phyloP scores from a whole-genome alignment of 1,284 basidiomycete genomes.

The Sanghuangporus sanghuang region DNA sequence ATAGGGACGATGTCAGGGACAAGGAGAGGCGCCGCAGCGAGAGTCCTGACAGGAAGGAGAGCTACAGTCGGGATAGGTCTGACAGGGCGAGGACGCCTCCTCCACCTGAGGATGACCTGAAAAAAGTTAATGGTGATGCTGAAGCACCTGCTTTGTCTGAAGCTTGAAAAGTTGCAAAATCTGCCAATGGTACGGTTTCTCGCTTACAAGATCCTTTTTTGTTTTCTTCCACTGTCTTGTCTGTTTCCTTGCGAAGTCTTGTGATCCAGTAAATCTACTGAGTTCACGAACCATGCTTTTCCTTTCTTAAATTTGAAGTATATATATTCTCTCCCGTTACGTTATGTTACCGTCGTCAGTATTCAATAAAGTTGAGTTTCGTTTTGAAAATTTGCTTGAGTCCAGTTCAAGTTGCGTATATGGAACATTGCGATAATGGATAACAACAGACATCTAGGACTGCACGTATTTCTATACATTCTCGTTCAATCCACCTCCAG shows the following conservation, averaged over 20 bases:
- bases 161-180: neutral
- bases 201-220: neutral
- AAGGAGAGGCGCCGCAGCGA: constrained; percentile 39
- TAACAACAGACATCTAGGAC: neutral
- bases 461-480: neutral
- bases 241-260: neutral
- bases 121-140: constrained; percentile 41
- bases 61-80: constrained; percentile 25
- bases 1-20: constrained; percentile 32
- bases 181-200: neutral
- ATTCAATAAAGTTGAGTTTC: neutral
- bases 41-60: constrained; percentile 41
- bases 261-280: neutral
- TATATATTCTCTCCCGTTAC: neutral
- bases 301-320: neutral
- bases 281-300: neutral
- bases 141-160: constrained; percentile 39
- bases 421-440: neutral
- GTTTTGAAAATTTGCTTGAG: neutral
- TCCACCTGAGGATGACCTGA: constrained; percentile 28
- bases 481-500: constrained; percentile 41
- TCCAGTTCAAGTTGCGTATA: neutral
- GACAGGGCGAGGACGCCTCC: constrained; percentile 44
- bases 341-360: neutral
- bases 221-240: neutral